Conservation (phyloP, 768 basidiomycete genomes). For the Termitomyces sp. region DNA sequence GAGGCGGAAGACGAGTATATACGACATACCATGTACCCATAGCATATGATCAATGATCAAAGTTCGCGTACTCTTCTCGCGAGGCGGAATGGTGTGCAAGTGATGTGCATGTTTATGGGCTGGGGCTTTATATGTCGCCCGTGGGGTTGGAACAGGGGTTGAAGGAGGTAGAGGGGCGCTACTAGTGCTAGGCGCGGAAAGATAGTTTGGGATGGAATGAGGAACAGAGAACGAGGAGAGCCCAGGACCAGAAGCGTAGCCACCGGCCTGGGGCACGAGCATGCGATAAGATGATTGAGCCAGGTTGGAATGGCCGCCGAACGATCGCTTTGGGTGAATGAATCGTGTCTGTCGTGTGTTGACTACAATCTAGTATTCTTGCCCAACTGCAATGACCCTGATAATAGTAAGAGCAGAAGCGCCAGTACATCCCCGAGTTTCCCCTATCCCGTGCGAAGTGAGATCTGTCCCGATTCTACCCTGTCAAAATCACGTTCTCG, state of each 20-base stretch:
- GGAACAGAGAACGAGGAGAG: conserved; percentile 11
- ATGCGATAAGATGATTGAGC: conserved; percentile 15
- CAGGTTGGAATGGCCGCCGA: conserved; percentile 9
- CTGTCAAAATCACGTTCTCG: conserved; percentile 14
- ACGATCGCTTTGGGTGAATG: neutral
- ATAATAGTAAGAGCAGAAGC: conserved; percentile 10
- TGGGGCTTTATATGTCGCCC: conserved; percentile 55
- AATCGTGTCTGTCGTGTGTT: conserved; percentile 3
- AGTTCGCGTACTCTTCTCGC: conserved; percentile 86
- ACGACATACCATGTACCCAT: conserved; percentile 64
- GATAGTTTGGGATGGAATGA: conserved; percentile 8
- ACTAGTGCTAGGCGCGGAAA: neutral
- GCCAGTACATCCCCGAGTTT: conserved; percentile 18
- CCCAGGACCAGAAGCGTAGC: conserved; percentile 10
- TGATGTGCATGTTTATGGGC: conserved; percentile 90
- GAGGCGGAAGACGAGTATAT: neutral
- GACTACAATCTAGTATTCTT: neutral
- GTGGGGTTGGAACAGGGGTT: conserved; percentile 12
- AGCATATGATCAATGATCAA: conserved; percentile 86
- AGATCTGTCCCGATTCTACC: conserved; percentile 20
- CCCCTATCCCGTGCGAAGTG: conserved; percentile 21
- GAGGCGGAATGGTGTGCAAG: conserved; percentile 79
- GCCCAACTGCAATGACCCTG: conserved; percentile 2
- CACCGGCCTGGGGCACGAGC: conserved; percentile 11
- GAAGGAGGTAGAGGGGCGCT: conserved; percentile 4